Base-by-base conservation (phyloP, 257 asterid genomes). In the Thymus mandschuricus region DNA sequence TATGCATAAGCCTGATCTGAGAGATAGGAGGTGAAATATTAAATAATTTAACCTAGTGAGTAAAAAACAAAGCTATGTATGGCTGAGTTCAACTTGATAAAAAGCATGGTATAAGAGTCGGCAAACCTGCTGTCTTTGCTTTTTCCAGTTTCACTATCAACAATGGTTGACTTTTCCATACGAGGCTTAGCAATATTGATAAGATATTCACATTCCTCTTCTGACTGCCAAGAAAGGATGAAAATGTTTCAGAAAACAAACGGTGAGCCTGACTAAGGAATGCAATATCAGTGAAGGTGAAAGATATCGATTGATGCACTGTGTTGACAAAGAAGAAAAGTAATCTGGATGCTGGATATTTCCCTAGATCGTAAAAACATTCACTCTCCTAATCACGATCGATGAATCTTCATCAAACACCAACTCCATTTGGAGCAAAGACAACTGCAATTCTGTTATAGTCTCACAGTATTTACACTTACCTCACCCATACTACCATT, bases 121-220 rank as follows among this genome's bases (percentile, higher is more conserved):
- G 65, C 82, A 49, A 76, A 92, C 99, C 98, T 92, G 84, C 99
- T 95, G 76, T 92, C 99, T 79, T 66, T 82, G 71, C 96, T 92
- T 78, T 92, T 82, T 68, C 99, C 99, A 38, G 99, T 95, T 30
- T 79, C 87, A 79, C 84, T 78, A 82, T 95, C 99, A 8, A 95
- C 98, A 73, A 95, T 97, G 28, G 94, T 78, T 50, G 98, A 95
- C 81, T 92, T 95, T 45, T 80, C 84, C 99, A 95, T 95, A 55
- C 70, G 81, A 15, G 99, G 99, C 88, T 86, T 78, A 34, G 98
- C 97, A 76, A 89, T 87, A 72, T 86, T 83, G 60, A 95, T 92
- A 44, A 95, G 91, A 86, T 95, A 88, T 43, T 95, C 97, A 61
- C 99, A 92, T 86, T 95, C 98, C 82, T 86, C 91, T 65, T 87